Evolutionary conservation across 2,329 filamentous ascomycete species (phyloP).

Genomic region (Colletotrichum ledebouriae): DNA sequence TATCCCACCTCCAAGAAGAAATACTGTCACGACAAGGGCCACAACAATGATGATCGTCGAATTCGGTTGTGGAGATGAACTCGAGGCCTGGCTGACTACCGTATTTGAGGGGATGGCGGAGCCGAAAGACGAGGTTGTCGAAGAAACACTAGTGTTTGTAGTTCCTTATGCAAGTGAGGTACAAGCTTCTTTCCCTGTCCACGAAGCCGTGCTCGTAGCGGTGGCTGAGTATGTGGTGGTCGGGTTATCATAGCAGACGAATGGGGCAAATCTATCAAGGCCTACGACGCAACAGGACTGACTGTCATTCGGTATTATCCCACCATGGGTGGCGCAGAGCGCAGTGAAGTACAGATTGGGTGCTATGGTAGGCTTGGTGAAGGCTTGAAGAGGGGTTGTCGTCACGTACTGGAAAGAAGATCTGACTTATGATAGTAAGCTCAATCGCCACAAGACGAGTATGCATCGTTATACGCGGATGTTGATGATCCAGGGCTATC

Average conservation of each 20-base stretch:
- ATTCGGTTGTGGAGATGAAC: background rate
- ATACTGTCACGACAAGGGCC: background rate
- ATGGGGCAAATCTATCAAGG: background rate
- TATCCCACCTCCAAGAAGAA: background rate
- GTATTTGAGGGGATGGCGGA: background rate
- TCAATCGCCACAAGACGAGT: too few relatives aligned
- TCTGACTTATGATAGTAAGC: too few relatives aligned
- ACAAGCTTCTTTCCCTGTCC: background rate
- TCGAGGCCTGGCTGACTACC: slow-evolving; percentile 1
- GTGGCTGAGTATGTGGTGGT: slow-evolving; percentile 1
- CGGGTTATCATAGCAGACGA: background rate
- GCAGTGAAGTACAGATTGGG: too few relatives aligned
- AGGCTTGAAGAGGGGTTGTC: too few relatives aligned
- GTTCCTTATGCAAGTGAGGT: background rate
- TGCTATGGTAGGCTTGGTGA: too few relatives aligned
- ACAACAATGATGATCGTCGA: background rate
- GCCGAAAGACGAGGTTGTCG: background rate
- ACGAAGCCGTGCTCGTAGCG: background rate
- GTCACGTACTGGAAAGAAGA: too few relatives aligned
- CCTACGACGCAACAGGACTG: background rate
- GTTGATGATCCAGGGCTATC: too few relatives aligned
- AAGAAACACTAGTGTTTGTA: too few relatives aligned
- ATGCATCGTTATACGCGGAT: too few relatives aligned
- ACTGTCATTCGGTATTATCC: background rate
- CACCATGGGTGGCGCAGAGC: too few relatives aligned